A percentile compares a stretch with the other conserved stretches of the same genome.
Evolutionary conservation across 148 eudicot species (phyloP).

Genomic region (Diospyros kaki): DNA sequence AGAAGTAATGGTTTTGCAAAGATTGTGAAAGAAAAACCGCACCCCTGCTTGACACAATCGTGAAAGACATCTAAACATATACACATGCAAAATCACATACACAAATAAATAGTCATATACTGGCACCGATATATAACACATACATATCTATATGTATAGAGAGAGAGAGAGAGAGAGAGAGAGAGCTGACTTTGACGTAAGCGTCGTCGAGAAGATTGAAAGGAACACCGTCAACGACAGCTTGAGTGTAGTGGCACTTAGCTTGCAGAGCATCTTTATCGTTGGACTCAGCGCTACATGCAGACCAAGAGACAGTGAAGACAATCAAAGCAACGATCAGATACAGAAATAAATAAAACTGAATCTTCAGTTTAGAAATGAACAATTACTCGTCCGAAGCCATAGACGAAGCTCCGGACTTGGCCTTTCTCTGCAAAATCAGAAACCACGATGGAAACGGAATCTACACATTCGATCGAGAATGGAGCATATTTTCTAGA

Average conservation of each 20-base stretch:
- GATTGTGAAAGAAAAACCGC: no score
- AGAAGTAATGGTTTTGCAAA: no score
- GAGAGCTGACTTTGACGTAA: constrained; percentile 20
- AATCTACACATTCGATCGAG: not conserved
- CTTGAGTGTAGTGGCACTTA: constrained; percentile 19
- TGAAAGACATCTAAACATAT: no score
- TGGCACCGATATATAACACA: no score
- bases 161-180: not conserved
- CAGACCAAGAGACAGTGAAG: not conserved
- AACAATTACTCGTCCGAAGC: not conserved
- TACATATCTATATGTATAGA: no score
- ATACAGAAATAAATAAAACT: no score
- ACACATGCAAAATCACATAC: no score
- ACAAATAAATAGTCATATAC: no score
- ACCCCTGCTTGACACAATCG: no score
- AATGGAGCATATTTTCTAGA: not conserved
- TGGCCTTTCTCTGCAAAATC: constrained; percentile 8
- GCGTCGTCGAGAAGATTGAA: constrained; percentile 24
- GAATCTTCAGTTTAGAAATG: not conserved
- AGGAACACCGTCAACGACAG: constrained; percentile 24
- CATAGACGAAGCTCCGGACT: not conserved
- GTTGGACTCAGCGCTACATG: constrained; percentile 1
- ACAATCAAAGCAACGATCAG: not conserved
- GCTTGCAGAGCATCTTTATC: constrained; percentile 26
- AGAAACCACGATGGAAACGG: not conserved